phyloP scores from a whole-genome alignment of 2,329 filamentous ascomycete species.

The Penicillium sp. region DNA sequence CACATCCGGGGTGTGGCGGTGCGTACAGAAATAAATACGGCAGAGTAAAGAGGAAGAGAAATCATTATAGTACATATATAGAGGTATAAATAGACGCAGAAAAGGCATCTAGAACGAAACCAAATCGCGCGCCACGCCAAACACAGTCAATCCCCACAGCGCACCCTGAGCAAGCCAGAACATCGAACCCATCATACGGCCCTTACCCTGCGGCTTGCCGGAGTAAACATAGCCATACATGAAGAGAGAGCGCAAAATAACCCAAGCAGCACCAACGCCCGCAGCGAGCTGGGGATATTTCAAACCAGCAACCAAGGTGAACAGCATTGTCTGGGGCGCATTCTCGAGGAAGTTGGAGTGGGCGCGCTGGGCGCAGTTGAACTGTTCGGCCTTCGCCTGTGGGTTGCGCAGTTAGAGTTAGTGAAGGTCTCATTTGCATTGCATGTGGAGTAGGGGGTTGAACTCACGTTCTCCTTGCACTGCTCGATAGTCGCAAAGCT shows the following conservation, averaged over 20 bases:
- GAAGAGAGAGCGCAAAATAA: conserved; percentile 55
- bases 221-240: conserved; percentile 52
- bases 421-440: conserved; percentile 1
- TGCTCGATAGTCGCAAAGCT: conserved; percentile 61
- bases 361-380: conserved; percentile 60
- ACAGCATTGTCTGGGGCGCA: conserved; percentile 55
- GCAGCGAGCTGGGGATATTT: conserved; percentile 55
- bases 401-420: neutral
- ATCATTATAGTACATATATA: neutral
- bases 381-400: conserved; percentile 49
- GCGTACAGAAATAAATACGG: neutral
- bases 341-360: conserved; percentile 67
- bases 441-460: conserved; percentile 26
- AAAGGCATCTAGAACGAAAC: conserved; percentile 29
- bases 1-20: conserved; percentile 11
- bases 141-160: conserved; percentile 44
- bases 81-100: neutral
- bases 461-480: conserved; percentile 52
- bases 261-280: conserved; percentile 55
- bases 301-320: conserved; percentile 59
- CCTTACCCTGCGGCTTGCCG: conserved; percentile 42
- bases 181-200: conserved; percentile 37
- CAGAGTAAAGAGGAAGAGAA: neutral
- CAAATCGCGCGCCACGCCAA: conserved; percentile 40
- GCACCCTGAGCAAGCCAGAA: conserved; percentile 48